Percentiles rank a stretch among this genome's conserved stretches.
phyloP scores from a whole-genome alignment of 164 flowering plant species.

The Nymphaea colorata region DNA sequence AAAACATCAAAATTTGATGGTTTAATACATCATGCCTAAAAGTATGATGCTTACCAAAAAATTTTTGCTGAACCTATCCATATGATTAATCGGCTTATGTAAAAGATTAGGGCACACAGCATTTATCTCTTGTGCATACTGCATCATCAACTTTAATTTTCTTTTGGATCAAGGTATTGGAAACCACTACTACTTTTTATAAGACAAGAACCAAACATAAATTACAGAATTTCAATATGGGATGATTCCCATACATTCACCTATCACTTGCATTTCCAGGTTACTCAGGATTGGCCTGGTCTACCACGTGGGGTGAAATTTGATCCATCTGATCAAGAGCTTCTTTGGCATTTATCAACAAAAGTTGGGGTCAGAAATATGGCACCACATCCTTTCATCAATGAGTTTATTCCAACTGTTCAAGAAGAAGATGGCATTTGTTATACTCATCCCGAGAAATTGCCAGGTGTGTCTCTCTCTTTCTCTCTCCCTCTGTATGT shows the following conservation, averaged over 20 bases:
- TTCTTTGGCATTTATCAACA: constrained; percentile 71
- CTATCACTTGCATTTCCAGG: constrained; percentile 16
- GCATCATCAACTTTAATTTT: too few species aligned
- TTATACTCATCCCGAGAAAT: constrained; percentile 73
- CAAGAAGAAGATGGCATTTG: constrained; percentile 77
- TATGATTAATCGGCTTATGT: too few species aligned
- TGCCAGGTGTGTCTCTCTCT: constrained; percentile 45
- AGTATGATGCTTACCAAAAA: too few species aligned
- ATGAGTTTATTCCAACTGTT: constrained; percentile 76
- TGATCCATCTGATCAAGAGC: constrained; percentile 89
- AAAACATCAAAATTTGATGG: too few species aligned
- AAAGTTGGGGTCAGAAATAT: constrained; percentile 38
- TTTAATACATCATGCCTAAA: too few species aligned
- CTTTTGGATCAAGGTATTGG: too few species aligned
- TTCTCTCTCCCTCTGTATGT: background rate
- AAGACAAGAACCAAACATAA: too few species aligned
- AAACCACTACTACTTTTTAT: too few species aligned
- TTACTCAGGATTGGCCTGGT: constrained; percentile 74
- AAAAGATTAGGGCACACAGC: too few species aligned
- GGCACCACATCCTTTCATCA: constrained; percentile 71
- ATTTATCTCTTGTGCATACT: too few species aligned
- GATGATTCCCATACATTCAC: background rate
- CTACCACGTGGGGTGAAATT: constrained; percentile 90
- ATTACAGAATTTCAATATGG: background rate
- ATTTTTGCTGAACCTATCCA: too few species aligned